These are phyloP conservation scores for Talaromyces sp. DNA, from an alignment of 2,329 filamentous ascomycete genomes.

Conservation along the genomic window DNA sequence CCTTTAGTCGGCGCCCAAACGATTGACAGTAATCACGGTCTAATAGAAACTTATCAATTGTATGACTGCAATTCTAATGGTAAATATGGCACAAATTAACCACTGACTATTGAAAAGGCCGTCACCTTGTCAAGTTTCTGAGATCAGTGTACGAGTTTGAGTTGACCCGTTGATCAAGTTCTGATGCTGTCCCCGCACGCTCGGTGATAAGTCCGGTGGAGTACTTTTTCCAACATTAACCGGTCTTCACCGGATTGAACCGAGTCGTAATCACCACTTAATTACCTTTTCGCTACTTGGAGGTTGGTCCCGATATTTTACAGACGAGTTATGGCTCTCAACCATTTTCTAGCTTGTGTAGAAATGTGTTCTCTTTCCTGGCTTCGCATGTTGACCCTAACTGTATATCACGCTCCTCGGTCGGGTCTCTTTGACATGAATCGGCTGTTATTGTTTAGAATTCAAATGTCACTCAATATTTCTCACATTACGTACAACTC, in stretches of 20 bases:
- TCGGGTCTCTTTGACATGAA: neutral
- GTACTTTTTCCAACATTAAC: neutral
- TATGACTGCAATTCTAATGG: neutral
- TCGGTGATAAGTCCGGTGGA: neutral
- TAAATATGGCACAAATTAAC: neutral
- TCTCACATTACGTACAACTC: neutral
- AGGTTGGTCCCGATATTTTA: neutral
- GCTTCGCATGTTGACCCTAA: neutral
- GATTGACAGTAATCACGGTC: neutral
- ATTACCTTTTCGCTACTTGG: neutral
- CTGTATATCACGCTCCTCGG: neutral
- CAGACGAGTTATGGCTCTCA: neutral
- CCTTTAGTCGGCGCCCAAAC: neutral
- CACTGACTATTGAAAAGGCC: neutral
- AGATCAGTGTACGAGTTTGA: neutral
- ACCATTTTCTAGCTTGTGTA: neutral
- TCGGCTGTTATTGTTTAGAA: neutral
- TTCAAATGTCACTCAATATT: neutral
- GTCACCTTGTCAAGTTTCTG: neutral
- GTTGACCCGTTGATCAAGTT: neutral
- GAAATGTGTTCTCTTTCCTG: neutral
- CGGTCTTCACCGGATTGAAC: slow-evolving; percentile 4
- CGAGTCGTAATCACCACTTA: neutral
- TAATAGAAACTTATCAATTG: neutral
- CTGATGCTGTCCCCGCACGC: neutral